Evolutionary conservation across 2,329 filamentous ascomycete genomes (phyloP), one percentile per base, ranked within the genome.

Genomic region (Aureobasidium melanogenum): DNA sequence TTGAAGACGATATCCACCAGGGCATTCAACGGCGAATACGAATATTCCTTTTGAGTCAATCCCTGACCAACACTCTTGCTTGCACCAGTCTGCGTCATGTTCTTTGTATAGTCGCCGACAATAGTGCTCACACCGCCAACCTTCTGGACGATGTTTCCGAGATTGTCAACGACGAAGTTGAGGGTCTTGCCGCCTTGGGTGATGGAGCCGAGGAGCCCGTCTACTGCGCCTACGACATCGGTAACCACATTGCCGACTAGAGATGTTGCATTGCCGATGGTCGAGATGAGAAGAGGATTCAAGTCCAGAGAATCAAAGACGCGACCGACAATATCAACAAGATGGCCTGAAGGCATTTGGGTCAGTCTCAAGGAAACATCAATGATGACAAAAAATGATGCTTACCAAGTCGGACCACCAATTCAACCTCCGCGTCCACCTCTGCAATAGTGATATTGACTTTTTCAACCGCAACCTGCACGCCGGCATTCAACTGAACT

Each of bases 391-490:
- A 15, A 32, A 26, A 14, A 1, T 41, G n/a, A 39, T 17, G 22
- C 56, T 19, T n/a, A 60, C 56, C 44, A 9, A 86, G 74, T 22
- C 84, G 78, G 41, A 85, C 81, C 59, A 84, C 77, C 7, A 86
- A 75, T 63, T 86, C 82, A 22, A 85, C 75, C 64, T 85, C 71
- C 1, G 82, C 83, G 28, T 82, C 75, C 6, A 86, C 82, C 65
- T 85, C 82, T 14, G 78, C 74, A 62, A 86, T 86, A 19, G 83
- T 85, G 67, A 86, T 79, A 71, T 85, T 85, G 67, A 86, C 75
- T 66, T 79, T 77, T 62, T 77, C 68, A 15, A 81, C 72, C 0
- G 71, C 73, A 17, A 80, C 71, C 28, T 74, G 70, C 7, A 81
- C 78, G 60, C 79, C 79, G 0, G 79, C 79, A 64, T 81, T 81